Conservation (phyloP, 192 early-diverging fungal species). For the Coemansia sp. region DNA sequence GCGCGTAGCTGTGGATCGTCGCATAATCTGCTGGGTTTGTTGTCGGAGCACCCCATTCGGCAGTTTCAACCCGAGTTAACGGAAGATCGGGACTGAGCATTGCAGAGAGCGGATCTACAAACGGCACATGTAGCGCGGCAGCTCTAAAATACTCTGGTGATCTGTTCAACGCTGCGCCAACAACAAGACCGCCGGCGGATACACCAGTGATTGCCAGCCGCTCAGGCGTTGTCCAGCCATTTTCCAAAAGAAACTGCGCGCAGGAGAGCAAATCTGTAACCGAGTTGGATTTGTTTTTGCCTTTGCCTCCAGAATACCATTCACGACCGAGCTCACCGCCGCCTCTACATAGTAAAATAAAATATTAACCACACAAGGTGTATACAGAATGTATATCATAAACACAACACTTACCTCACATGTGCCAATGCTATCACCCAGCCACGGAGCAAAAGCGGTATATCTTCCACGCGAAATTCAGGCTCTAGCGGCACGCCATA, state of each 20-base stretch:
- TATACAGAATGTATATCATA: not conserved
- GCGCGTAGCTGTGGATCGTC: constrained; percentile 62
- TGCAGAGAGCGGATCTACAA: constrained; percentile 83
- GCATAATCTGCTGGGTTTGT: constrained; percentile 56
- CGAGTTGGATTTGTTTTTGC: constrained; percentile 69
- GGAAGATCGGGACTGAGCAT: constrained; percentile 77
- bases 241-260: constrained; percentile 62
- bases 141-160: constrained; percentile 73
- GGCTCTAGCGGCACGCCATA: constrained; percentile 76
- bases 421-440: constrained; percentile 83
- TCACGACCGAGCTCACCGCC: constrained; percentile 73
- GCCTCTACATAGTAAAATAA: constrained; percentile 51
- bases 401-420: constrained; percentile 49
- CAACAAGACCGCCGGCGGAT: constrained; percentile 76
- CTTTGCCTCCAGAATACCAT: constrained; percentile 78
- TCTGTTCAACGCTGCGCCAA: constrained; percentile 67
- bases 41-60: constrained; percentile 75
- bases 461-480: constrained; percentile 72
- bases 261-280: constrained; percentile 72
- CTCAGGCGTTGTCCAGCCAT: constrained; percentile 56
- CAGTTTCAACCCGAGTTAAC: constrained; percentile 67
- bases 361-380: no score
- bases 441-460: constrained; percentile 75
- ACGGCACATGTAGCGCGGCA: constrained; percentile 74
- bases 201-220: constrained; percentile 66